phyloP scores from a whole-genome alignment of 1,139 yeast species.

The Magnusiomyces clavatus region DNA sequence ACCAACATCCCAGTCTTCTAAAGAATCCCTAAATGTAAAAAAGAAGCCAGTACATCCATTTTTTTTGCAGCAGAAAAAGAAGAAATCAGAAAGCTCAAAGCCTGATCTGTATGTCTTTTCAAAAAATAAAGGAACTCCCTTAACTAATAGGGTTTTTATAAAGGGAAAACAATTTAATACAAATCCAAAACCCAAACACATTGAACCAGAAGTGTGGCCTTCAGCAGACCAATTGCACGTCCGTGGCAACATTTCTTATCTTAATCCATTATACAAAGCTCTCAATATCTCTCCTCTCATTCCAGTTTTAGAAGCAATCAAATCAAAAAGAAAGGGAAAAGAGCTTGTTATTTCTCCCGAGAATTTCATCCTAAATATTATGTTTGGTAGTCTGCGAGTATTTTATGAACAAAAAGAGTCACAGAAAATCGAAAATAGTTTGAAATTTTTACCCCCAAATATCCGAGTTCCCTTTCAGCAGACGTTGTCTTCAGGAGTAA shows the following conservation, averaged over 20 bases:
- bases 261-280: too few relatives aligned
- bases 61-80: constrained; percentile 15
- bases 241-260: not conserved
- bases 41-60: constrained; percentile 21
- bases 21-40: not conserved
- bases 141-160: too few relatives aligned
- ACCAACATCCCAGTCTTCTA: not conserved
- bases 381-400: not conserved
- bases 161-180: not conserved
- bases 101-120: constrained; percentile 12
- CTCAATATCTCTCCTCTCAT: too few relatives aligned
- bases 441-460: not conserved
- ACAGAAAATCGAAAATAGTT: not conserved
- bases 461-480: not conserved
- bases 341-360: not conserved
- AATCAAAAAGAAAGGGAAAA: not conserved
- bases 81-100: constrained; percentile 15
- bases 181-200: not conserved
- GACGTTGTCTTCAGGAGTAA: not conserved
- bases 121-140: too few relatives aligned
- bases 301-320: not conserved
- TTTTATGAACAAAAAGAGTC: not conserved
- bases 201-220: not conserved
- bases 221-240: not conserved
- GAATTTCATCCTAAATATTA: not conserved